Evolutionary conservation across 495 filamentous ascomycete species (phyloP), one percentile per base, ranked within the genome.

Genomic region (Xylaria curta): DNA sequence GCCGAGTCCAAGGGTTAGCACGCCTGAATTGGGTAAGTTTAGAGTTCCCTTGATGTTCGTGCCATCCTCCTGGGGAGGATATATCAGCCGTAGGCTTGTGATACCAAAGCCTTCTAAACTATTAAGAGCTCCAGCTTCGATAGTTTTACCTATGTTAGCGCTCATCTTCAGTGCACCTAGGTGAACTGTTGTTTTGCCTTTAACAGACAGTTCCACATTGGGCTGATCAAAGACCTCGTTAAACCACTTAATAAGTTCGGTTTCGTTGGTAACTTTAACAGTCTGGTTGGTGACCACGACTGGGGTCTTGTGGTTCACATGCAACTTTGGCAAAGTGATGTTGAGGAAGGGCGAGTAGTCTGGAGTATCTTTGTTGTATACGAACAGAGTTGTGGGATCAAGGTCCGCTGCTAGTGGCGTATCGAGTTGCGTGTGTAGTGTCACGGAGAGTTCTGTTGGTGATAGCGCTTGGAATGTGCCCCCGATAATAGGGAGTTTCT

Each of bases 1-100:
- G n/a, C 85, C 85, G 71, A 87, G 73, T 0, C 81, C 82, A 33
- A 87, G 82, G 2, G 83, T 83, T 38, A 86, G 72, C 9, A 84
- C 78, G 26, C 82, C 85, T 49, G 80, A 80, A 69, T 87, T 86
- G 4, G 85, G 85, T 9, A 87, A 71, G 51, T 76, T 83, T 4
- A 83, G 66, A 65, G 79, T 33, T 12, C 80, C 80, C 61, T 73
- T 71, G 66, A 82, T 74, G 66, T 82, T 82, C 59, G 72, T 74
- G 17, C 85, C 85, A 47, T 86, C 79, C 0, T 74, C 74, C 38
- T 75, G 71, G 0, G 82, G 76, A 3, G 84, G 84, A 42, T 82
- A 69, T 10, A 82, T 46, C n/a, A 86, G 76, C 28, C 77, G 74
- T n/a, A 83, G 77, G 13, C 80, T 77, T 12, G 80, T 65, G 69